Conservation (phyloP, 441 rosid genomes). For the Dalechampia spathulata region DNA sequence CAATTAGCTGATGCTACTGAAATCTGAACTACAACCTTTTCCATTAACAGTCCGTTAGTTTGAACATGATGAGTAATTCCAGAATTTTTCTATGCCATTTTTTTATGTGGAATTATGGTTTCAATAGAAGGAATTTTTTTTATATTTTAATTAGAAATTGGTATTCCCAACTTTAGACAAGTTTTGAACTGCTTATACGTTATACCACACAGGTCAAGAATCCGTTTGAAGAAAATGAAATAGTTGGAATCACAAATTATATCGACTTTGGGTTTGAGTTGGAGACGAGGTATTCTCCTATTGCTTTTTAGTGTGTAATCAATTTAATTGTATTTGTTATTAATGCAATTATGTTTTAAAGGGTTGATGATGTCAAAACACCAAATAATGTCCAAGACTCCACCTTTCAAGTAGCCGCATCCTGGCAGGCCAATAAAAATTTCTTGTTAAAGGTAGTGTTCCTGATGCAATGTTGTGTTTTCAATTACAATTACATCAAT, state of each 20-base stretch:
- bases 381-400: slow-evolving; percentile 46
- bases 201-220: slow-evolving; percentile 67
- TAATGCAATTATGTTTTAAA: slow-evolving; percentile 20
- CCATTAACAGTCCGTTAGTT: background rate
- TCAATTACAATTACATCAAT: background rate
- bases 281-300: slow-evolving; percentile 54
- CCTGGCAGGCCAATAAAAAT: slow-evolving; percentile 98
- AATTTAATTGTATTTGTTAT: slow-evolving; percentile 6
- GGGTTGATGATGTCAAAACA: slow-evolving; percentile 57
- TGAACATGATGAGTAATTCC: background rate
- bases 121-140: background rate
- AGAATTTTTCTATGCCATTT: background rate
- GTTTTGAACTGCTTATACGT: slow-evolving; percentile 14
- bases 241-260: slow-evolving; percentile 92
- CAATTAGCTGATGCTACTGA: background rate
- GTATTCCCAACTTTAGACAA: slow-evolving; percentile 2
- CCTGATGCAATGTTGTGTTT: slow-evolving; percentile 1
- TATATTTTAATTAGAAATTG: background rate
- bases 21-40: background rate
- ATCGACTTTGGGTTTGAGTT: slow-evolving; percentile 90
- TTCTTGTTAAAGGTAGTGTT: slow-evolving; percentile 65
- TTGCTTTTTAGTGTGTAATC: background rate
- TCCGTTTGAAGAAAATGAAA: slow-evolving; percentile 70
- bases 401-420: slow-evolving; percentile 82
- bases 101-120: slow-evolving; percentile 2